A percentile compares a stretch with the other conserved stretches of the same genome.
These are phyloP conservation scores for Saturnispora besseyi DNA, from an alignment of 805 yeast genomes.

Conservation along the genomic window DNA sequence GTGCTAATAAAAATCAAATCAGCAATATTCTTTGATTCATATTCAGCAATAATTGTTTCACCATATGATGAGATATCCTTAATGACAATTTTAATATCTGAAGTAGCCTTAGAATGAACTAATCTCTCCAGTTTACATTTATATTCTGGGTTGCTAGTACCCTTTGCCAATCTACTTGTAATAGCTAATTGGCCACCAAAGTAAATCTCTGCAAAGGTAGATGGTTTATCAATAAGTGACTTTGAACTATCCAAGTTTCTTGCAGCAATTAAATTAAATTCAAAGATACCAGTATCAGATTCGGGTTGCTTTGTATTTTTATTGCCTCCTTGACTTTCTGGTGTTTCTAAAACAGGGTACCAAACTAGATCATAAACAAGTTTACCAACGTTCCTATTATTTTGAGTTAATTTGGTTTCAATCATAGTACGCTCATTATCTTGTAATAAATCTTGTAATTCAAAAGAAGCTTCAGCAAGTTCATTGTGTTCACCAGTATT, in stretches of 20 bases:
- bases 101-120: constrained; percentile 48
- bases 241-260: constrained; percentile 43
- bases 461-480: constrained; percentile 43
- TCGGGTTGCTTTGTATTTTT: constrained; percentile 45
- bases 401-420: constrained; percentile 35
- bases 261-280: constrained; percentile 53
- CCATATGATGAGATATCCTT: constrained; percentile 49
- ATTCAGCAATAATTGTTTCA: constrained; percentile 44
- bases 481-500: constrained; percentile 47
- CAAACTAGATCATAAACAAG: constrained; percentile 49
- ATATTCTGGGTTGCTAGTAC: constrained; percentile 68
- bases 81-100: constrained; percentile 47
- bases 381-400: constrained; percentile 50
- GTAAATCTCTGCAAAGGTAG: constrained; percentile 62
- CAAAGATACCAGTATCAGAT: constrained; percentile 67
- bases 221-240: constrained; percentile 43
- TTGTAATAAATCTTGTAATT: constrained; percentile 53
- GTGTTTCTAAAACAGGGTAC: constrained; percentile 35
- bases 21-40: constrained; percentile 41
- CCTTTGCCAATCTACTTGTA: constrained; percentile 51
- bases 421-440: constrained; percentile 36
- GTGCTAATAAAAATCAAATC: constrained; percentile 42
- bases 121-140: constrained; percentile 54
- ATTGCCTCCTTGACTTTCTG: constrained; percentile 36
- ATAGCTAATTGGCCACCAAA: constrained; percentile 49